Base-by-base conservation (phyloP, 2,329 filamentous ascomycete species). In the Zymoseptoria pseudotritici region DNA sequence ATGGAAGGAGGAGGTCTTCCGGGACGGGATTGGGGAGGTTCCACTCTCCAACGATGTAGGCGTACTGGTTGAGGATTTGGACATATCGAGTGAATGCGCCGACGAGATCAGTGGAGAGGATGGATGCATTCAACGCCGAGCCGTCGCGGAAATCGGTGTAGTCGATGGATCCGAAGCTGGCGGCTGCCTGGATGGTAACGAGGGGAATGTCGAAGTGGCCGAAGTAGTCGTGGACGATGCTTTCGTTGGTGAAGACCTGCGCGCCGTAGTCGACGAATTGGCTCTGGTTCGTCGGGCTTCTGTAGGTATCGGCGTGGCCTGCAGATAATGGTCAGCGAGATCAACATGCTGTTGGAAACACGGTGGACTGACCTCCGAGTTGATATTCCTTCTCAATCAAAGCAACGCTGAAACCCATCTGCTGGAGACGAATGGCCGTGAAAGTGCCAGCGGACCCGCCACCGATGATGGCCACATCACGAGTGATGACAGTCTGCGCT, bases 251-350 rank as follows among this genome's bases (percentile, higher is more conserved):
- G n/a, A 75, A 76, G 42, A 77, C 64, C 13, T 71, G 59, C 2
- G 77, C 76, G 9, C 76, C 75, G 60, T 70, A 73, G 58, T 79
- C 72, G 57, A 75, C 57, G 36, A 46, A 46, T 46, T 46, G 36
- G 1, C 68, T 70, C 0, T 63, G 58, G 17, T 71, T 70, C 2
- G 73, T 75, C 0, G 74, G 71, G 42, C 76, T 76, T 2, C 66
- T 71, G 64, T 79, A 82, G 9, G 78, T 82, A 20, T 79, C 70
- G 5, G 78, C 77, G 61, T 82, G 79, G 2, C 81, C 80, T 56
- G 6, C 2, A 17, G 9, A 20, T 2, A 17, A 42, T 17, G 36
- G 11, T 42, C 11, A 42, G 36, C 36, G 11, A 13, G 36, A 17
- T 17, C 36, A 17, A 42, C 11, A 42, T 36, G 31, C 9, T 36